A percentile compares a stretch with the other conserved stretches of the same genome.
Conservation (phyloP, 2,329 filamentous ascomycete species). For the Phaeosphaeriaceae sp. region DNA sequence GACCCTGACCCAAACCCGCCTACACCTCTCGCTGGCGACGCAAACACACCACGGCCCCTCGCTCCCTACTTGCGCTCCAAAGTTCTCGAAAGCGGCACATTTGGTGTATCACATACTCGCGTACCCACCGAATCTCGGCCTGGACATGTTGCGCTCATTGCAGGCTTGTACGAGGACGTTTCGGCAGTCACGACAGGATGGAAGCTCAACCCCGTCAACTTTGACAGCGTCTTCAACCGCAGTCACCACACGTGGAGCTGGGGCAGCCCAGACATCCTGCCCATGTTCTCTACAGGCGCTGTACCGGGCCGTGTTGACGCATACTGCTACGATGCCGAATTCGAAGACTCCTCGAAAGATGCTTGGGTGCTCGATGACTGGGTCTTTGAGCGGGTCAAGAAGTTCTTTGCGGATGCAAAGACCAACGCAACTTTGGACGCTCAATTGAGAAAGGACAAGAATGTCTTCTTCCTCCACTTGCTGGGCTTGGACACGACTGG, state of each 20-base stretch:
- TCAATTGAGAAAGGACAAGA: slow-evolving; percentile 78
- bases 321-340: slow-evolving; percentile 81
- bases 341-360: slow-evolving; percentile 88
- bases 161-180: slow-evolving; percentile 96
- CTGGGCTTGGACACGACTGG: slow-evolving; percentile 91
- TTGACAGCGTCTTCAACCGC: slow-evolving; percentile 98
- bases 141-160: slow-evolving; percentile 95
- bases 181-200: slow-evolving; percentile 96
- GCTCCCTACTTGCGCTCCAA: slow-evolving; percentile 91
- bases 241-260: slow-evolving; percentile 98
- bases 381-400: slow-evolving; percentile 95
- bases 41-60: slow-evolving; percentile 77
- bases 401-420: slow-evolving; percentile 80
- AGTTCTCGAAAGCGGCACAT: slow-evolving; percentile 88
- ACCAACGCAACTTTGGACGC: slow-evolving; percentile 77
- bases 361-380: slow-evolving; percentile 84
- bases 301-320: slow-evolving; percentile 85
- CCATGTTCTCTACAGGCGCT: slow-evolving; percentile 96
- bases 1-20: slow-evolving; percentile 75
- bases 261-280: slow-evolving; percentile 96
- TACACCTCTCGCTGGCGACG: slow-evolving; percentile 62
- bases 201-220: slow-evolving; percentile 98
- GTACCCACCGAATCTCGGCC: slow-evolving; percentile 96
- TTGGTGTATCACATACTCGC: slow-evolving; percentile 95
- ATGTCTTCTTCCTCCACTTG: slow-evolving; percentile 94